Evolutionary conservation across 768 basidiomycete species (phyloP).

Genomic region (Termitomyces sp.): DNA sequence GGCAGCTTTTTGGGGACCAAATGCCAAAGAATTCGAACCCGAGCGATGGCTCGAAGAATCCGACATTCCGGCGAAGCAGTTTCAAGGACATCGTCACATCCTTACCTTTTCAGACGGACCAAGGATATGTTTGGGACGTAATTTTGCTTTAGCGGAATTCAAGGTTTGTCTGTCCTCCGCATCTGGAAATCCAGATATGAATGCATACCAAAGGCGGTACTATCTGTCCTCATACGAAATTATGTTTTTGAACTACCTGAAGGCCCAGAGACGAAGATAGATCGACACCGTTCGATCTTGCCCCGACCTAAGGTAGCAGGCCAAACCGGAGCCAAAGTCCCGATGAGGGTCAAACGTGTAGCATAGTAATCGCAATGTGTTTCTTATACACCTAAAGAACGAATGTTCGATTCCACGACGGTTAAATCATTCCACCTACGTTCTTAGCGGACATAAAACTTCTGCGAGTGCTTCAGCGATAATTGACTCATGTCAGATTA

Average conservation of each 20-base stretch:
- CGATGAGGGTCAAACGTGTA: constrained; percentile 30
- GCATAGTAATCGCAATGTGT: constrained; percentile 4
- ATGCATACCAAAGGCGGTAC: constrained; percentile 29
- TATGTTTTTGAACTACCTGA: constrained; percentile 37
- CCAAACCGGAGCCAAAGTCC: constrained; percentile 27
- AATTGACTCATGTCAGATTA: no score
- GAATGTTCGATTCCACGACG: no score
- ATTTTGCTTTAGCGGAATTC: constrained; percentile 44
- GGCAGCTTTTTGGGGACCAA: constrained; percentile 57
- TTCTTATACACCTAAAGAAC: neutral
- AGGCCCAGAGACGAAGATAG: constrained; percentile 36
- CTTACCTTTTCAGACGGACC: constrained; percentile 53
- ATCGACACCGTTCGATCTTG: constrained; percentile 31
- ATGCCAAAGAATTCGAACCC: constrained; percentile 56
- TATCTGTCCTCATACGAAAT: constrained; percentile 41
- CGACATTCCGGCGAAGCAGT: constrained; percentile 29
- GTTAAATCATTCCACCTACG: no score
- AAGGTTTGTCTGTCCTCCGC: constrained; percentile 25
- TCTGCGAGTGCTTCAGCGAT: no score
- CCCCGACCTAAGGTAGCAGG: constrained; percentile 37
- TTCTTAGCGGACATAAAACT: no score
- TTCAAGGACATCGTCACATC: constrained; percentile 48
- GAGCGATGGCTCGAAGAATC: constrained; percentile 55
- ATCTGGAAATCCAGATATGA: neutral
- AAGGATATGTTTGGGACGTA: constrained; percentile 44